Evolutionary conservation across 345 rosid species (phyloP).

Genomic region (Litchi chinensis): DNA sequence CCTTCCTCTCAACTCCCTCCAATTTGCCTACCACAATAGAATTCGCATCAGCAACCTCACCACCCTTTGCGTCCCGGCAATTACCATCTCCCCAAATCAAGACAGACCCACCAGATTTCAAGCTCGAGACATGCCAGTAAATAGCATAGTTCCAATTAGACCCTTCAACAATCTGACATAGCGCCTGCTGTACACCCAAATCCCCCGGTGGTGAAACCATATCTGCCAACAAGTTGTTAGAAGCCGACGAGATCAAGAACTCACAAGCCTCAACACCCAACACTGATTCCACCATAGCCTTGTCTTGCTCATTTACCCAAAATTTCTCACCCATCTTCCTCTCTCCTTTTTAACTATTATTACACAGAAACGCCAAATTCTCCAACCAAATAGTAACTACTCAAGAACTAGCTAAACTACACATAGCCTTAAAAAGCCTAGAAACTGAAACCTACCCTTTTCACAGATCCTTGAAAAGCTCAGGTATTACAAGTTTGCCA

Average conservation of each 20-base stretch:
- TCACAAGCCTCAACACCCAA: constrained; percentile 78
- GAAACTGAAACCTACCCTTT: background rate
- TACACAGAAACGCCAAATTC: constrained; percentile 18
- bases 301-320: constrained; percentile 69
- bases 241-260: constrained; percentile 59
- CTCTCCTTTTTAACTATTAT: constrained; percentile 9
- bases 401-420: background rate
- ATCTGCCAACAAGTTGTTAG: constrained; percentile 39
- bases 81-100: constrained; percentile 91
- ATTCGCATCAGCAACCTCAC: constrained; percentile 37
- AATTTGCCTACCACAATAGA: constrained; percentile 31
- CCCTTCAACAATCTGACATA: constrained; percentile 64
- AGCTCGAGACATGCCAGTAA: constrained; percentile 63
- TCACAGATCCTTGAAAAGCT: constrained; percentile 1
- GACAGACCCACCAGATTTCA: constrained; percentile 66
- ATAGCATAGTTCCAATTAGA: constrained; percentile 81
- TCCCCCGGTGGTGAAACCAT: constrained; percentile 51
- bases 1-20: constrained; percentile 49
- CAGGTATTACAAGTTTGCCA: constrained; percentile 11
- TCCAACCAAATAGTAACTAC: background rate
- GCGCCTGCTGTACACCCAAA: constrained; percentile 60
- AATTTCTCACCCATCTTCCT: constrained; percentile 66
- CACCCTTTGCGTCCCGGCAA: constrained; percentile 45
- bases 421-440: background rate
- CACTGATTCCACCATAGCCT: constrained; percentile 70